Conservation (phyloP, 345 rosid genomes). For the Lumnitzera littorea region DNA sequence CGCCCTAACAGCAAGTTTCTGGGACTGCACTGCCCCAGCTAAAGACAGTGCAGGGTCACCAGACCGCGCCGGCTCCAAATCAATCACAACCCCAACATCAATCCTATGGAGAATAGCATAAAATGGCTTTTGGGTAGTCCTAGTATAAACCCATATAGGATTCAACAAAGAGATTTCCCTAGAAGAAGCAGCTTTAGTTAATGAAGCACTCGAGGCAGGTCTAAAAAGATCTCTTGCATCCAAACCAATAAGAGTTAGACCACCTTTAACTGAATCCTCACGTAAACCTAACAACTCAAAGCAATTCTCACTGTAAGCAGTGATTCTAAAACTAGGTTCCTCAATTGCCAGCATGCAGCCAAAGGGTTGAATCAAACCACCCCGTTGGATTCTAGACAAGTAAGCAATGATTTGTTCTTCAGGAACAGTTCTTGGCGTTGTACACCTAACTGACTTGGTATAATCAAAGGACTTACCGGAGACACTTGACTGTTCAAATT, state of each 20-base stretch:
- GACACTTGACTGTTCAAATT: conserved; percentile 50
- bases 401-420: conserved; percentile 65
- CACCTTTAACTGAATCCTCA: conserved; percentile 4
- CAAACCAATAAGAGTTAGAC: conserved; percentile 48
- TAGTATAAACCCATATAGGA: conserved; percentile 63
- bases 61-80: conserved; percentile 71
- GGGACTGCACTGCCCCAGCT: conserved; percentile 81
- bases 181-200: conserved; percentile 57
- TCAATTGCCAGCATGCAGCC: conserved; percentile 70
- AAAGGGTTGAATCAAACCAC: conserved; percentile 73
- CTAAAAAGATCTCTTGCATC: conserved; percentile 65
- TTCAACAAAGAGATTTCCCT: conserved; percentile 63
- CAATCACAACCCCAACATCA: conserved; percentile 73
- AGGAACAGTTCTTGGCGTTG: conserved; percentile 34
- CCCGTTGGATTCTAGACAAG: conserved; percentile 65
- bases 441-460: conserved; percentile 44
- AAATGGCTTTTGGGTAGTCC: conserved; percentile 49
- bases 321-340: conserved; percentile 51
- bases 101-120: conserved; percentile 74
- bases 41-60: conserved; percentile 55
- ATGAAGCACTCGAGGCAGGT: conserved; percentile 43
- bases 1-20: conserved; percentile 72
- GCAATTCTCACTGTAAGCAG: conserved; percentile 62
- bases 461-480: conserved; percentile 75
- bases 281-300: conserved; percentile 38